Evolutionary conservation across 345 rosid genomes (phyloP).

Genomic region (Citropsis articulata): DNA sequence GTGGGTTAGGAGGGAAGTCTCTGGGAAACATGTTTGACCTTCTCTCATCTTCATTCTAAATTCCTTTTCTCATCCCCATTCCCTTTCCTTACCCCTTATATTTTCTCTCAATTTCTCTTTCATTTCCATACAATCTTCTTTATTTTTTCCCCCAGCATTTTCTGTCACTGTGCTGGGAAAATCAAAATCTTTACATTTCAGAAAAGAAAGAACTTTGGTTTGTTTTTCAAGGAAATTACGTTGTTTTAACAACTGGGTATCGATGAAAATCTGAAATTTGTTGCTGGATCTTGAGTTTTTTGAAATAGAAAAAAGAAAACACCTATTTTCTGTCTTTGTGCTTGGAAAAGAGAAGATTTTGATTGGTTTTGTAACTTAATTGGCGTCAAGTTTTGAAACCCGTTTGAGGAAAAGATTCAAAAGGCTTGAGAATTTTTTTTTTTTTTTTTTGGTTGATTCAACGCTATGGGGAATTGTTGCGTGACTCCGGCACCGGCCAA

Average conservation of each 20-base stretch:
- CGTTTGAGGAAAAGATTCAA: constrained; percentile 8
- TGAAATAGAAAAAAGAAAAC: not conserved
- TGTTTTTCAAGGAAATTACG: not conserved
- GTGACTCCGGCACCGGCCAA: constrained; percentile 37
- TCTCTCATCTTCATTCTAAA: constrained; percentile 15
- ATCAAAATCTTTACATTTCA: not conserved
- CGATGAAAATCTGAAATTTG: constrained; percentile 1
- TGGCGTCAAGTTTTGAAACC: constrained; percentile 13
- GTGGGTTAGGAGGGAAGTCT: constrained; percentile 12
- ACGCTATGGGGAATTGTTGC: constrained; percentile 90
- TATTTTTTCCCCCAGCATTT: not conserved
- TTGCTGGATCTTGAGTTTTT: constrained; percentile 6
- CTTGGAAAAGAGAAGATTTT: constrained; percentile 16
- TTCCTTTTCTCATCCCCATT: constrained; percentile 10
- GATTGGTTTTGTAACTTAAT: not conserved
- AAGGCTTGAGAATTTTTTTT: not conserved
- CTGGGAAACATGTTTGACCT: constrained; percentile 33
- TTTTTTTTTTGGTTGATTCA: not conserved
- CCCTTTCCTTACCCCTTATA: not conserved
- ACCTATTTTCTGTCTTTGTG: constrained; percentile 1
- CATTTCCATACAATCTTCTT: not conserved
- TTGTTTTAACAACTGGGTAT: constrained; percentile 6
- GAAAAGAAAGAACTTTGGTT: not conserved
- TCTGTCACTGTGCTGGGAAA: not conserved
- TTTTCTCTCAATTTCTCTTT: not conserved